Conservation (phyloP, 345 rosid species). For the Citrus sinensis region DVS_A1.0 CM039169.1:27627501-27628000, state of each 20-base stretch:
- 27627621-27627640: conserved; percentile 26
- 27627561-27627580: background rate
- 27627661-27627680: conserved; percentile 31
- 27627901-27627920: background rate
- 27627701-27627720: no score
- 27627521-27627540: background rate
- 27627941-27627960: background rate
- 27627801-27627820: conserved; percentile 30
- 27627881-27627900: background rate
- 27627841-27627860: conserved; percentile 12
- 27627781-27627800: conserved; percentile 29
- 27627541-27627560: background rate
- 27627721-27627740: background rate
- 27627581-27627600: conserved; percentile 12
- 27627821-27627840: conserved; percentile 22
- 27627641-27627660: conserved; percentile 41
- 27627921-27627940: background rate
- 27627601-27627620: conserved; percentile 14
- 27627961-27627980: conserved; percentile 3
- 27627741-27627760: background rate
- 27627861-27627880: background rate
- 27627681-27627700: conserved; percentile 23
- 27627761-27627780: conserved; percentile 27
- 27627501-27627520: background rate
- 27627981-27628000: conserved; percentile 6